Conservation (phyloP, 2,329 filamentous ascomycete species). For the Phialophora tarda region DNA sequence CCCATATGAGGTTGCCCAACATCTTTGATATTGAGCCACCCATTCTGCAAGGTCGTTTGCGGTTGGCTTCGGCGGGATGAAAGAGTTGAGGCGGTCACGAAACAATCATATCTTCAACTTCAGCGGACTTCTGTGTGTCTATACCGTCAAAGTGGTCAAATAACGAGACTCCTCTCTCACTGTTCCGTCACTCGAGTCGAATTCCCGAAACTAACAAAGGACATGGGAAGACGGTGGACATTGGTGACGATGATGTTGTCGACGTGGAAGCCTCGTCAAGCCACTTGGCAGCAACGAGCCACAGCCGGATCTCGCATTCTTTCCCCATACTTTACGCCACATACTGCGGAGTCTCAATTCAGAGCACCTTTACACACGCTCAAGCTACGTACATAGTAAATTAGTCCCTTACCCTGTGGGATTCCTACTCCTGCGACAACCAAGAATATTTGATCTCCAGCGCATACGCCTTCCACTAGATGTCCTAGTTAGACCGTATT, state of each 20-base stretch:
- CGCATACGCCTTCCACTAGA: background rate
- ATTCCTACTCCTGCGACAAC: background rate
- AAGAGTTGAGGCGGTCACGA: slow-evolving; percentile 13
- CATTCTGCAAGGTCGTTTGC: slow-evolving; percentile 49
- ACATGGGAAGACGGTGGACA: background rate
- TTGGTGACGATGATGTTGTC: background rate
- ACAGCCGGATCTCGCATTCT: background rate
- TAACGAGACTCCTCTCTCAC: background rate
- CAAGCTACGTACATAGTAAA: background rate
- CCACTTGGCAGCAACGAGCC: slow-evolving; percentile 9
- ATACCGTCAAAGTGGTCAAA: background rate
- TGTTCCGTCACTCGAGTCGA: background rate
- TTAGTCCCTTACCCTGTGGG: background rate
- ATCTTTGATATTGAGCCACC: slow-evolving; percentile 63
- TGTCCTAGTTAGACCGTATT: background rate
- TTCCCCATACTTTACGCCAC: slow-evolving; percentile 1
- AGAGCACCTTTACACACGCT: background rate
- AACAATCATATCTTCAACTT: slow-evolving; percentile 25
- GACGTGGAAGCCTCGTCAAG: slow-evolving; percentile 13
- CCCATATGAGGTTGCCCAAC: slow-evolving; percentile 75
- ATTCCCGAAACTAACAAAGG: background rate
- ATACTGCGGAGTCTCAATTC: background rate
- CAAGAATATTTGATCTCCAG: background rate
- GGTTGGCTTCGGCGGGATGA: slow-evolving; percentile 3
- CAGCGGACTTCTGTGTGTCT: background rate